Percentiles rank a stretch among this genome's conserved stretches.
Evolutionary conservation across 2,329 filamentous ascomycete species (phyloP).

Genomic region (Xylaria sp.): DNA sequence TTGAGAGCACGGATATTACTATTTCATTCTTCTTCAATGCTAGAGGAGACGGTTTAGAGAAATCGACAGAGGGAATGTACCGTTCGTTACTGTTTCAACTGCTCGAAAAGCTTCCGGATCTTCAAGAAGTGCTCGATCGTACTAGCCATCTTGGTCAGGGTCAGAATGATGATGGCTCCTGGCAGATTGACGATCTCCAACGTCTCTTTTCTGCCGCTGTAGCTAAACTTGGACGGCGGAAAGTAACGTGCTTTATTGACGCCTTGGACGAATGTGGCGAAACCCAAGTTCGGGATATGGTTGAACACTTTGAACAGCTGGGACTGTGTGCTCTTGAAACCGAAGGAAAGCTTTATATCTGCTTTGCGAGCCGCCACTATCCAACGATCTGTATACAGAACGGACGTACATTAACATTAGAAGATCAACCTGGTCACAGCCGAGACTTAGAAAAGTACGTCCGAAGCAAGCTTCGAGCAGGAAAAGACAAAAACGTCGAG

Average conservation of each 20-base stretch:
- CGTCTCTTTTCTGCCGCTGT: conserved; percentile 33
- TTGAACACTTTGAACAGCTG: conserved; percentile 55
- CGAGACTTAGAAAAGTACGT: conserved; percentile 32
- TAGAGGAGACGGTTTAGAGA: conserved; percentile 56
- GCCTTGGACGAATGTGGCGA: conserved; percentile 62
- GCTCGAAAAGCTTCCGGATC: conserved; percentile 49
- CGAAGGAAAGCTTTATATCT: conserved; percentile 48
- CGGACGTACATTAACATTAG: conserved; percentile 23
- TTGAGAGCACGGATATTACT: conserved; percentile 26
- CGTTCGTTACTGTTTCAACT: conserved; percentile 61
- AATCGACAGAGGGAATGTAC: conserved; percentile 59
- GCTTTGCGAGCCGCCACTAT: conserved; percentile 55
- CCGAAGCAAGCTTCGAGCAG: conserved; percentile 20
- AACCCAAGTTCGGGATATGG: conserved; percentile 55
- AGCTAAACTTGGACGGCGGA: conserved; percentile 14
- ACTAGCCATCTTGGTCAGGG: neutral
- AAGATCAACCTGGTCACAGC: conserved; percentile 30
- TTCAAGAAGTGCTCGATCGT: conserved; percentile 46
- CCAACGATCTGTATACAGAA: conserved; percentile 49
- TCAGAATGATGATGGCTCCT: neutral
- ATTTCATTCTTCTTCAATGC: conserved; percentile 62
- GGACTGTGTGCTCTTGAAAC: conserved; percentile 43
- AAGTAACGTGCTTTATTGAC: conserved; percentile 41
- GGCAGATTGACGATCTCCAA: conserved; percentile 6
- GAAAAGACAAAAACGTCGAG: conserved; percentile 23